Evolutionary conservation across 306 rosid species (phyloP), one percentile per base, ranked within the genome.

Genomic region (Cicer bijugum): DNA sequence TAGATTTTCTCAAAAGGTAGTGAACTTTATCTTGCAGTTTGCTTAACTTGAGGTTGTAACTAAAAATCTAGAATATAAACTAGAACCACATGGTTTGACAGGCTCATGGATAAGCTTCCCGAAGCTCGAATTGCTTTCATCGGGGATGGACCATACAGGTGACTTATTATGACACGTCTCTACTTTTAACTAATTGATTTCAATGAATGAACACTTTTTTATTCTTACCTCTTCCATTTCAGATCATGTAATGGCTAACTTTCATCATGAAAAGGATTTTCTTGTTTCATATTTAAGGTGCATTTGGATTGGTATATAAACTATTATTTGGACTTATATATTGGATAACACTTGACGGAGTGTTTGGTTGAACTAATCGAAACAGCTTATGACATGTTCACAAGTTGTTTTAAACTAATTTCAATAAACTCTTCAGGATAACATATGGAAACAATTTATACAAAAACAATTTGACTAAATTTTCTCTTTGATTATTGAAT

Each of bases 101-200:
- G 97, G 42, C 61, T 91, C 77, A 91, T 95, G 99, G 97, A 95
- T 67, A 75, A 75, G 69, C 99, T 95, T 81, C 97, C 99, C 1
- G 93, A 86, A 53, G 97, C 90, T 3, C 88, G 93, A 58, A 90
- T 95, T 67, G 99, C 97, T 67, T 88, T 95, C 14, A 38, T 95
- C 61, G 99, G 99, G 71, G 99, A 95, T 77, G 99, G 99, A 8
- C 99, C 97, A 0, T 90, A 91, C 86, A 95, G 97, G 99, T 91
- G 85, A 76, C 67, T 20, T 60, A 7, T 59, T 60, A 69, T 61
- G 77, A 58, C 51, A 7, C 61, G 3, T 19, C 37, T 37, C 43
- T 75, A 14, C 45, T 46, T 63, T 16, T 43, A 64, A 44, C 58
- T 7, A 10, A 10, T 7, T 6, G 50, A 11, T 33, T 42, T 33